Evolutionary conservation across 352 stramenopile genomes (phyloP).

Genomic region (Globisporangium nagaii): DNA sequence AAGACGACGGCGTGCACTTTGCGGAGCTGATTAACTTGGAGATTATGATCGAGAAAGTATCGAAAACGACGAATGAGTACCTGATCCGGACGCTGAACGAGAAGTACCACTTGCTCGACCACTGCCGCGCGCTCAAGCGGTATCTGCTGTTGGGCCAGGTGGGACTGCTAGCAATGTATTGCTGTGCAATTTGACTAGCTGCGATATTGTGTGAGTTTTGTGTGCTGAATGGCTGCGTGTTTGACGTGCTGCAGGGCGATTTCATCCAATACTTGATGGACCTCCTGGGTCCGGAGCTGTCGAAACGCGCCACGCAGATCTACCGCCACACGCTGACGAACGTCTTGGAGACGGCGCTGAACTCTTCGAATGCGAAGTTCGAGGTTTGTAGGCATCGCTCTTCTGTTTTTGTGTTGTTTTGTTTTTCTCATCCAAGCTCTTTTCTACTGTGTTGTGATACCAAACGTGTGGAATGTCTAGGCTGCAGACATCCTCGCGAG

Average conservation of each 20-base stretch:
- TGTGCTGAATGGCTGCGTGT: background rate
- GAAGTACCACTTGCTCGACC: constrained; percentile 91
- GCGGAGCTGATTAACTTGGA: constrained; percentile 65
- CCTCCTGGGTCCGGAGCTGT: constrained; percentile 85
- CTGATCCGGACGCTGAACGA: constrained; percentile 91
- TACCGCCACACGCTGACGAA: constrained; percentile 94
- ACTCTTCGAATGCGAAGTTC: constrained; percentile 94
- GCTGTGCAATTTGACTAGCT: background rate
- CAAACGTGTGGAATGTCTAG: constrained; percentile 21
- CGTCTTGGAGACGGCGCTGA: constrained; percentile 93
- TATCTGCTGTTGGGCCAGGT: constrained; percentile 98
- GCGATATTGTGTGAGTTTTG: background rate
- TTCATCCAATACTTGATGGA: constrained; percentile 98
- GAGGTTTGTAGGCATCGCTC: constrained; percentile 57
- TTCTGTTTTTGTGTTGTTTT: background rate
- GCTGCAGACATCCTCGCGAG: constrained; percentile 89
- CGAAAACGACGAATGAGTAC: constrained; percentile 81
- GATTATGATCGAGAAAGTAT: constrained; percentile 74
- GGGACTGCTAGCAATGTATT: background rate
- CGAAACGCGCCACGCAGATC: constrained; percentile 86
- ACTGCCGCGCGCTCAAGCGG: constrained; percentile 95
- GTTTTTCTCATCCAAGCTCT: background rate
- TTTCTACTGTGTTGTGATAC: too few species aligned
- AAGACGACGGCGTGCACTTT: constrained; percentile 64
- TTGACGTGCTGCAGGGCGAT: constrained; percentile 74